Percentiles rank a stretch among this genome's conserved stretches.
Evolutionary conservation across 257 asterid species (phyloP).

Genomic region (Solanum paucissectum): DNA sequence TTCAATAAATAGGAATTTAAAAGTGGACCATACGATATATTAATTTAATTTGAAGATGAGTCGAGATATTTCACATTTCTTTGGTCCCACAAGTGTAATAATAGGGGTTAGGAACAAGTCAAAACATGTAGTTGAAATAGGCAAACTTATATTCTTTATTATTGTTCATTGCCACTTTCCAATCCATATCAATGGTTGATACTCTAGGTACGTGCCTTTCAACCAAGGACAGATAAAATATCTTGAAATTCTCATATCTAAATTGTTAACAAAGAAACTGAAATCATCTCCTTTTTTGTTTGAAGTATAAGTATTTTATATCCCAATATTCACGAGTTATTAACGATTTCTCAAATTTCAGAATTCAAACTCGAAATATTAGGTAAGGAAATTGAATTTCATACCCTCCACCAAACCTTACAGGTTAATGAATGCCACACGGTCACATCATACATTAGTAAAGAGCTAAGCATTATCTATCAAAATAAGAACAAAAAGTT

Average conservation of each 20-base stretch:
- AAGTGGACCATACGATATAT: background rate
- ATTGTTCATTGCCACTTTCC: background rate
- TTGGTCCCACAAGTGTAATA: background rate
- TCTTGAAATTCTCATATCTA: background rate
- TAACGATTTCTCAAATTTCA: background rate
- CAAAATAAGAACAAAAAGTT: background rate
- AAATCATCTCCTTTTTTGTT: background rate
- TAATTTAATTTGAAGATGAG: background rate
- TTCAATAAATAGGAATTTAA: no score
- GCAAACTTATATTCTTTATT: background rate
- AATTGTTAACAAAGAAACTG: background rate
- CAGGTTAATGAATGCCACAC: background rate
- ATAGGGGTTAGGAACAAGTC: background rate
- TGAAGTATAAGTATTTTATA: background rate
- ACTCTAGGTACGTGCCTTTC: background rate
- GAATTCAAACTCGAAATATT: background rate
- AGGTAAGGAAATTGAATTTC: background rate
- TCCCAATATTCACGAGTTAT: background rate
- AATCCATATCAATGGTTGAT: background rate
- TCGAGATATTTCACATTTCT: background rate
- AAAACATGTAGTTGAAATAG: background rate
- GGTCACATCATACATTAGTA: background rate
- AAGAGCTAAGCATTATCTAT: background rate
- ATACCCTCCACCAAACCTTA: background rate
- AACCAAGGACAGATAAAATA: background rate